These are phyloP conservation scores for Circinella minor DNA, from an alignment of 371 early-diverging fungal species.

Conservation along the genomic window DNA sequence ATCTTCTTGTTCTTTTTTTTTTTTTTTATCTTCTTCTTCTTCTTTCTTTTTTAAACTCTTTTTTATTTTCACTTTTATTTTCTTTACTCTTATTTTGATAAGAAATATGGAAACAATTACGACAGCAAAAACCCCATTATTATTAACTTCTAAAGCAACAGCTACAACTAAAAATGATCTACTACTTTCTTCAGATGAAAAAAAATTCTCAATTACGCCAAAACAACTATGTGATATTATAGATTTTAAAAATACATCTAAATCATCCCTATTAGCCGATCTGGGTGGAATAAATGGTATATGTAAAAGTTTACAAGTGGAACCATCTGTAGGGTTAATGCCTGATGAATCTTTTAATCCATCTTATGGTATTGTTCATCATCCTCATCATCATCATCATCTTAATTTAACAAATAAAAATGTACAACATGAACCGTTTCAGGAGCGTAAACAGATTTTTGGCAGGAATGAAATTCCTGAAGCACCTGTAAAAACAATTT, in stretches of 20 bases:
- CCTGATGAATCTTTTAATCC: constrained; percentile 59
- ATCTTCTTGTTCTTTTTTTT: neutral
- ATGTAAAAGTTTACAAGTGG: constrained; percentile 59
- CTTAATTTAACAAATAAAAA: too few species aligned
- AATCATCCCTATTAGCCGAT: constrained; percentile 37
- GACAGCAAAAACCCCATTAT: neutral
- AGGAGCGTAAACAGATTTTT: constrained; percentile 46
- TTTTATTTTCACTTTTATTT: neutral
- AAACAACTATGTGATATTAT: constrained; percentile 53
- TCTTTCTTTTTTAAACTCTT: neutral
- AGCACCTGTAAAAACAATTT: constrained; percentile 61
- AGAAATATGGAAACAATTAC: too few species aligned
- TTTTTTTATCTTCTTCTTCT: neutral
- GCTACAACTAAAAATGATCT: neutral
- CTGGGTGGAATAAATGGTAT: constrained; percentile 65
- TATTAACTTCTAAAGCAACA: neutral
- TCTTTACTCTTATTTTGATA: too few species aligned
- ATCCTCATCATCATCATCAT: constrained; percentile 7
- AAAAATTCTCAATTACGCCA: constrained; percentile 39
- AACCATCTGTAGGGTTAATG: constrained; percentile 63
- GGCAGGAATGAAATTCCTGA: constrained; percentile 70
- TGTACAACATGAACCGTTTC: constrained; percentile 22
- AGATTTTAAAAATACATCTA: constrained; percentile 59
- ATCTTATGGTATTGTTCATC: constrained; percentile 20
- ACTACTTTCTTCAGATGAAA: neutral